phyloP scores from a whole-genome alignment of 2,329 filamentous ascomycete species.

The Neobulgaria alba region DNA sequence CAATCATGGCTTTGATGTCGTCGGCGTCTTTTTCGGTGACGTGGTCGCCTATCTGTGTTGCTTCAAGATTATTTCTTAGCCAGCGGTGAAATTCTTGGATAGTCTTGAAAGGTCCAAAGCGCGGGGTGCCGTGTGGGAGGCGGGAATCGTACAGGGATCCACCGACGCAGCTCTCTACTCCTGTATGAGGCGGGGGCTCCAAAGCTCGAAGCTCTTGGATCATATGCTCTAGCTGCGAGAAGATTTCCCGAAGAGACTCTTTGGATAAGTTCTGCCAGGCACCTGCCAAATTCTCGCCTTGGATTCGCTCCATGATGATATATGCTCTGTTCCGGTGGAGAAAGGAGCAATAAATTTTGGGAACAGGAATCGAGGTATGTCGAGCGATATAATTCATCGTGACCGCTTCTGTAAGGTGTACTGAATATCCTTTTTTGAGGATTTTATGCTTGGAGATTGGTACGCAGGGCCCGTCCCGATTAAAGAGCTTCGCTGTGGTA shows the following conservation, averaged over 20 bases:
- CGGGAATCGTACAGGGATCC: conserved; percentile 25
- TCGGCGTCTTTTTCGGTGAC: conserved; percentile 21
- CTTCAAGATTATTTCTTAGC: conserved; percentile 23
- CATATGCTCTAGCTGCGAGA: background rate
- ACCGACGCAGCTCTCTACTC: conserved; percentile 10
- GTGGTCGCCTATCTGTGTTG: conserved; percentile 14
- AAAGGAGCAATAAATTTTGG: conserved; percentile 37
- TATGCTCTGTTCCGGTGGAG: conserved; percentile 31
- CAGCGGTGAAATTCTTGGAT: conserved; percentile 30
- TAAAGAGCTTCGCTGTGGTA: background rate
- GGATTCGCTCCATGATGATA: conserved; percentile 38
- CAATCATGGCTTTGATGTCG: conserved; percentile 29
- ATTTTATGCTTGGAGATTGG: background rate
- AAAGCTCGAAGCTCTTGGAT: background rate
- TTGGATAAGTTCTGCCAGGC: conserved; percentile 1
- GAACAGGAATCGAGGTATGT: conserved; percentile 37
- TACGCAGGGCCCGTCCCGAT: background rate
- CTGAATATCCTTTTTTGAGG: background rate
- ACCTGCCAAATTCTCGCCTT: conserved; percentile 16
- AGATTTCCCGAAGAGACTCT: background rate
- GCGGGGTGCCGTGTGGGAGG: conserved; percentile 18
- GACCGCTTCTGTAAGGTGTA: background rate
- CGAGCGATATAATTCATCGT: conserved; percentile 32
- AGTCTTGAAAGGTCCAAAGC: conserved; percentile 27
- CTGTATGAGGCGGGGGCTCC: background rate